These are phyloP conservation scores for Phytopythium kandeliae DNA, from an alignment of 352 stramenopile genomes.

Conservation along the genomic window DNA sequence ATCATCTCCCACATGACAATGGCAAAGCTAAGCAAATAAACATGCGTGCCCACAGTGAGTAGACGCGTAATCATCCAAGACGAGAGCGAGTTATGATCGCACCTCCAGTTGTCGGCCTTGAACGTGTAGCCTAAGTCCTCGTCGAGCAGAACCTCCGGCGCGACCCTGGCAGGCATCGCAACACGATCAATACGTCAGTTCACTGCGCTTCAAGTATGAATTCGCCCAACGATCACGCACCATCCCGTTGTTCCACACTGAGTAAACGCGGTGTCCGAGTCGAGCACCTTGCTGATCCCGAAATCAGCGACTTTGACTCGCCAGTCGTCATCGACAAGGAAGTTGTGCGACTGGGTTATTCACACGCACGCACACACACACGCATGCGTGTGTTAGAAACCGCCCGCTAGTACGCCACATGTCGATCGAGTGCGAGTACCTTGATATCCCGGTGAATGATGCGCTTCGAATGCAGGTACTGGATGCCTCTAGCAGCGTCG, in stretches of 20 bases:
- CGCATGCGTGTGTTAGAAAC: no score
- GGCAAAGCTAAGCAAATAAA: constrained; percentile 50
- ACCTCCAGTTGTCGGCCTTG: constrained; percentile 90
- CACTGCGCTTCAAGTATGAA: neutral
- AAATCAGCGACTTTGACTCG: constrained; percentile 87
- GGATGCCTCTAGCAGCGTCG: constrained; percentile 81
- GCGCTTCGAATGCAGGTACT: constrained; percentile 82
- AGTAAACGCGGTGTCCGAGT: constrained; percentile 80
- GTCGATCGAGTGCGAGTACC: constrained; percentile 25
- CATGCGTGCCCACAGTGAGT: neutral
- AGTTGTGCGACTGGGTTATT: constrained; percentile 74
- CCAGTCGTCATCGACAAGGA: constrained; percentile 87
- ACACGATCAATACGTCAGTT: no score
- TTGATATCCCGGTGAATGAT: constrained; percentile 91
- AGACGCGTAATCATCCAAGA: neutral
- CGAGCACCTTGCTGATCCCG: constrained; percentile 86
- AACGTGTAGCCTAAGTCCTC: constrained; percentile 87
- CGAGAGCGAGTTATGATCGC: neutral
- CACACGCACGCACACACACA: no score
- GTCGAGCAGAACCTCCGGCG: constrained; percentile 82
- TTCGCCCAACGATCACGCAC: constrained; percentile 14
- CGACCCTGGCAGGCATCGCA: constrained; percentile 79
- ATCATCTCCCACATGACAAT: constrained; percentile 92
- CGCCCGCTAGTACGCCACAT: no score
- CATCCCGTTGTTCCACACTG: constrained; percentile 86